phyloP scores from a whole-genome alignment of 1,284 basidiomycete genomes.

The Xerocomus nothofagi region DNA sequence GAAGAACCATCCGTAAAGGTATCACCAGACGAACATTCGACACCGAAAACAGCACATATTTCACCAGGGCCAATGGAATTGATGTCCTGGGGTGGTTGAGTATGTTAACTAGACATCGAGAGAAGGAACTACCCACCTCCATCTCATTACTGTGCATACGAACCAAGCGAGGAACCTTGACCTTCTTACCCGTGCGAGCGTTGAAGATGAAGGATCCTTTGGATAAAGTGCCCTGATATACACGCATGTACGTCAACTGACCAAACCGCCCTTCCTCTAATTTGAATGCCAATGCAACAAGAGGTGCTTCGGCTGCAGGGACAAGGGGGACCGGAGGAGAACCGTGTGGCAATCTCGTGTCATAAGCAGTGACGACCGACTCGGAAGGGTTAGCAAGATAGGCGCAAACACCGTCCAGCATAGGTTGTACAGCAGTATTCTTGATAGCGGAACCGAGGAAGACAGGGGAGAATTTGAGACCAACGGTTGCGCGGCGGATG shows the following conservation, averaged over 20 bases:
- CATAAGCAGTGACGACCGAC: constrained; percentile 79
- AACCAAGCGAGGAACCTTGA: constrained; percentile 97
- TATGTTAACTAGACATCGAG: not conserved
- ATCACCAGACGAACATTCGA: constrained; percentile 98
- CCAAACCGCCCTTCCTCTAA: constrained; percentile 97
- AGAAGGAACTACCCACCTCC: constrained; percentile 62
- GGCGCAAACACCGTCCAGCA: constrained; percentile 94
- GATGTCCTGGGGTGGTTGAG: constrained; percentile 64
- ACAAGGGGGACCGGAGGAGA: constrained; percentile 74
- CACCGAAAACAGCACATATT: constrained; percentile 99
- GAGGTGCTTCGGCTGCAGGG: constrained; percentile 82
- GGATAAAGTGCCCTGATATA: constrained; percentile 93
- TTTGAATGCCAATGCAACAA: constrained; percentile 98
- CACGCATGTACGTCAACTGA: constrained; percentile 98
- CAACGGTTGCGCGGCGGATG: constrained; percentile 87
- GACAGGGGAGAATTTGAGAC: constrained; percentile 92
- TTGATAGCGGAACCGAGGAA: constrained; percentile 98
- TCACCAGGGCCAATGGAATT: constrained; percentile 96
- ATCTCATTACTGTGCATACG: constrained; percentile 99
- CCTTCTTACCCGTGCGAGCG: constrained; percentile 93
- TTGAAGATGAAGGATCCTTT: constrained; percentile 89
- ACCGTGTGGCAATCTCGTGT: constrained; percentile 67
- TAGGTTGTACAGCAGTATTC: constrained; percentile 94
- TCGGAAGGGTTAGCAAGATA: constrained; percentile 94
- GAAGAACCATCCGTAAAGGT: constrained; percentile 95